Evolutionary conservation across 2,329 filamentous ascomycete species (phyloP).

Genomic region (Colletotrichum sp.): DNA sequence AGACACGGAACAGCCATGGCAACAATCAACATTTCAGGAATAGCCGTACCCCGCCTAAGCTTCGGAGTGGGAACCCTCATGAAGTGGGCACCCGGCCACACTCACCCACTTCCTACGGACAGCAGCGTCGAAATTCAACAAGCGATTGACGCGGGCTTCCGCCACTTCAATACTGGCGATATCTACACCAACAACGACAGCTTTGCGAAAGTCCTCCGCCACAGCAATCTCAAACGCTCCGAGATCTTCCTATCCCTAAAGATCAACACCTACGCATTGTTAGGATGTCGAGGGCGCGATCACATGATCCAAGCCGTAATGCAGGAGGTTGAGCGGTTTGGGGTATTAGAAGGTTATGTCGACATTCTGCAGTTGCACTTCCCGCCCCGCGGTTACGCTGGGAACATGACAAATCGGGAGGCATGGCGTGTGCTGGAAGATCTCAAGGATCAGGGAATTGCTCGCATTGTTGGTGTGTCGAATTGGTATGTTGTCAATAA

Average conservation of each 20-base stretch:
- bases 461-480: background rate
- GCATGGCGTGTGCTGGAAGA: background rate
- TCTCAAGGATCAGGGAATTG: background rate
- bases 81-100: background rate
- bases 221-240: background rate
- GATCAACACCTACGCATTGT: background rate
- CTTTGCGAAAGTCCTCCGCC: background rate
- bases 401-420: background rate
- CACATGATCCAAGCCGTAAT: background rate
- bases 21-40: background rate
- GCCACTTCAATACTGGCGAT: background rate
- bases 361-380: background rate
- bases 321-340: background rate
- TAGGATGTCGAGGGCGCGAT: background rate
- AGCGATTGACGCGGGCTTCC: background rate
- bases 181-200: background rate
- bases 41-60: background rate
- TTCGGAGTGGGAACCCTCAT: background rate
- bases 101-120: background rate
- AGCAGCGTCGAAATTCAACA: background rate
- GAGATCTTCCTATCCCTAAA: background rate
- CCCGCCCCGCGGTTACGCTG: background rate
- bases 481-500: background rate
- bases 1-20: background rate
- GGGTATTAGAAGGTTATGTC: background rate